Evolutionary conservation across 768 basidiomycete genomes (phyloP), one percentile per base, ranked within the genome.

Genomic region (Clavulina sp.): DNA sequence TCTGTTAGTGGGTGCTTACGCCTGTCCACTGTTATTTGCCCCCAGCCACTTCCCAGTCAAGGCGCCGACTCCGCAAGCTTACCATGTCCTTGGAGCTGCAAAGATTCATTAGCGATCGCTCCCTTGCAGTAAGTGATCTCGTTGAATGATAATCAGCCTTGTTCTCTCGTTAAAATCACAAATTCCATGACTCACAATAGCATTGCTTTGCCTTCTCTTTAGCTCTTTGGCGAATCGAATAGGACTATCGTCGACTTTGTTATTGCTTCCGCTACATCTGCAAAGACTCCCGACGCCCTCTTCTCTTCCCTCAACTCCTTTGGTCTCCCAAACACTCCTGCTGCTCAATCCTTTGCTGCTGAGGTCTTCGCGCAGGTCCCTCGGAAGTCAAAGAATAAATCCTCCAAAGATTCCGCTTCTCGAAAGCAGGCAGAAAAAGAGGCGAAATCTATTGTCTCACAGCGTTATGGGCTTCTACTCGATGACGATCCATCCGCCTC

Each of bases 181-280:
- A n/a, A n/a, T n/a, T n/a, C n/a, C n/a, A n/a, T n/a, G n/a, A n/a
- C n/a, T n/a, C n/a, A n/a, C n/a, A n/a, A n/a, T n/a, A n/a, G n/a
- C n/a, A 38, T 38, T 38, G 9, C 9, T 38, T 38, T 19, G 24
- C 13, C 24, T 16, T 46, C 26, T n/a, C 18, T 54, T 13, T 58
- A 87, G 84, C 74, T 89, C 58, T 82, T 92, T 59, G 84, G 84
- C 51, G 73, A 86, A 43, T 79, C 89, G 21, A 84, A 93, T 66
- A 72, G 73, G 57, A 86, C 76, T 57, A 85, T 83, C 54, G 76
- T 88, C 58, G 81, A 88, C 68, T 95, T 80, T 64, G 81, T 95
- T 32, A 70, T 86, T 63, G 86, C 86, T 47, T 80, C 84, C 65
- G 88, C 86, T n/a, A 78, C 82, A 3, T 79, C 82, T 51, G 74